phyloP scores from a whole-genome alignment of 2,329 filamentous ascomycete genomes.

The Tolypocladium ophioglossoides region DNA sequence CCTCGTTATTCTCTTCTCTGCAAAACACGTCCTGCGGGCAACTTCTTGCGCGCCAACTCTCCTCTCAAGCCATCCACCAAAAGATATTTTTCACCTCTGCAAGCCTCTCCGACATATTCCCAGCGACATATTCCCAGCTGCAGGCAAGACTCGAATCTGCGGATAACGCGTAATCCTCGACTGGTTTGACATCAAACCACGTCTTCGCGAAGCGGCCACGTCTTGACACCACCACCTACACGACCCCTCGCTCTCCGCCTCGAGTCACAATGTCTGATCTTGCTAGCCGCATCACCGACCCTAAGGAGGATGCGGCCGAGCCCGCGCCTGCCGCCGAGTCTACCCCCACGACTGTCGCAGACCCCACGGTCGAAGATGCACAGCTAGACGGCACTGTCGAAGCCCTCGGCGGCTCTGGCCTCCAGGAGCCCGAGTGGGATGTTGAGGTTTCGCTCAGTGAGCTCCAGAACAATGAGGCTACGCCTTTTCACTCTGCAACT shows the following conservation, averaged over 20 bases:
- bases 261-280: conserved; percentile 33
- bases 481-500: conserved; percentile 76
- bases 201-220: not conserved
- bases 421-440: conserved; percentile 67
- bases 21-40: not conserved
- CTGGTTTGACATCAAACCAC: not conserved
- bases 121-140: too few species aligned
- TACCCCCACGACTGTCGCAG: conserved; percentile 5
- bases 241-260: not conserved
- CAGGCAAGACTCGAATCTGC: not conserved
- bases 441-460: conserved; percentile 91
- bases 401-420: conserved; percentile 35
- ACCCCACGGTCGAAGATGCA: conserved; percentile 13
- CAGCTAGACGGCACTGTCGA: conserved; percentile 27
- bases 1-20: not conserved
- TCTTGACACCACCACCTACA: not conserved
- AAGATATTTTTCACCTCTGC: not conserved
- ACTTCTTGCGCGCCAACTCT: not conserved
- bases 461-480: conserved; percentile 74
- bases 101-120: not conserved
- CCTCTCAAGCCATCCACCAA: not conserved
- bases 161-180: not conserved
- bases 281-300: conserved; percentile 40
- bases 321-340: conserved; percentile 5
- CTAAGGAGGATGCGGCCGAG: conserved; percentile 17